Evolutionary conservation across 352 stramenopile species (phyloP).

Genomic region (Thraustotheca clavata): DNA sequence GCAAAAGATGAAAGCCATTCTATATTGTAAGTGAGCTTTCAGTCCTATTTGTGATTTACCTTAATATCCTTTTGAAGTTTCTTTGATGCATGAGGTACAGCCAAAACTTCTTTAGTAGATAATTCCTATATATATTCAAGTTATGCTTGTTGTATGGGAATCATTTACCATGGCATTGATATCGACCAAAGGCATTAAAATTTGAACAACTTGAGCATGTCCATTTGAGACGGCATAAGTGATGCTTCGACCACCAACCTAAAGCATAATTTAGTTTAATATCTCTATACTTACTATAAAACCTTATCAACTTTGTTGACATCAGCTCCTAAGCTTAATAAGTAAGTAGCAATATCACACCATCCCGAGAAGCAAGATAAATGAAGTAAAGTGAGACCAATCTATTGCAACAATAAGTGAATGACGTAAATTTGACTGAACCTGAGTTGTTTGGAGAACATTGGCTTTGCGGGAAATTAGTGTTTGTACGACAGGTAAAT

Average conservation of each 20-base stretch:
- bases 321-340: background rate
- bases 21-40: no score
- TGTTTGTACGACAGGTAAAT: background rate
- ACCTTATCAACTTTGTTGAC: background rate
- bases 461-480: background rate
- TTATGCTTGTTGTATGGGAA: no score
- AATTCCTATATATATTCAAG: background rate
- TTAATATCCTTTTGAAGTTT: no score
- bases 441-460: background rate
- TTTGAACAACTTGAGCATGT: background rate
- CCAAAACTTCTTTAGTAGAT: background rate
- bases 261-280: no score
- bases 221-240: background rate
- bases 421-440: background rate
- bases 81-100: background rate
- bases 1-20: background rate
- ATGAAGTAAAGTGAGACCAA: background rate
- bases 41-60: no score
- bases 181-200: background rate
- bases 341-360: background rate
- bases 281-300: background rate
- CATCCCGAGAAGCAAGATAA: background rate
- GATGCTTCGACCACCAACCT: constrained; percentile 1
- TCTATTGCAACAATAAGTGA: background rate
- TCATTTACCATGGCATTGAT: background rate